Evolutionary conservation across 2,329 filamentous ascomycete species (phyloP).

Genomic region (Boeremia exigua): DNA sequence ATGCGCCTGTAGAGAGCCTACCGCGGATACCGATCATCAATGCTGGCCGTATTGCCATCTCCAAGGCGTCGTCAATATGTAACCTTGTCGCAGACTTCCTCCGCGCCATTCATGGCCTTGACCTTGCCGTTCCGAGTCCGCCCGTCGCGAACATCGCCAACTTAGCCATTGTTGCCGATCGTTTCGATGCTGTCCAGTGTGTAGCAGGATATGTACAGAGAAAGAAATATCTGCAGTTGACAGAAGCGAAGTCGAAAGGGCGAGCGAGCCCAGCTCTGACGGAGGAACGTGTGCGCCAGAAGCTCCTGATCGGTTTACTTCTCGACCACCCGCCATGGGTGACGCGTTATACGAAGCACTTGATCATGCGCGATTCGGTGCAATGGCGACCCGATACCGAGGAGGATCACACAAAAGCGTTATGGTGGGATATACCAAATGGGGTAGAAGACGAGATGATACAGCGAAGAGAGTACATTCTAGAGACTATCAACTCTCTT

Average conservation of each 20-base stretch:
- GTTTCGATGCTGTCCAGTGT: conserved; percentile 68
- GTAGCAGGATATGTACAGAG: conserved; percentile 62
- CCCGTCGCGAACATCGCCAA: conserved; percentile 70
- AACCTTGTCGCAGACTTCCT: conserved; percentile 71
- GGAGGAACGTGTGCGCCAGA: conserved; percentile 73
- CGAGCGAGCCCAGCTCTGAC: conserved; percentile 50
- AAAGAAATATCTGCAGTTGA: conserved; percentile 50
- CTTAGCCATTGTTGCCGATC: conserved; percentile 73
- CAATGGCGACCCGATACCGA: conserved; percentile 58
- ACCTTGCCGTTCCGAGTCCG: conserved; percentile 51
- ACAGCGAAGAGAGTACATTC: conserved; percentile 68
- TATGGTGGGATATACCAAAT: conserved; percentile 77
- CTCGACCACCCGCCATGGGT: conserved; percentile 68
- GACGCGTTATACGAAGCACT: conserved; percentile 66
- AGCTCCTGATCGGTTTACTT: conserved; percentile 70
- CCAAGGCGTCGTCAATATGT: conserved; percentile 65
- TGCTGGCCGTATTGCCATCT: conserved; percentile 73
- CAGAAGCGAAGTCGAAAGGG: conserved; percentile 54
- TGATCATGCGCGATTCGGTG: conserved; percentile 70
- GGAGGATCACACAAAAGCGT: conserved; percentile 51
- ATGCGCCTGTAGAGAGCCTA: conserved; percentile 60
- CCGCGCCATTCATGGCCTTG: conserved; percentile 66
- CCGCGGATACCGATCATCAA: conserved; percentile 70
- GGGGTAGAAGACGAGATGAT: conserved; percentile 74
- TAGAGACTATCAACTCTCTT: conserved; percentile 73